These are phyloP conservation scores for Pseudogymnoascus sp. DNA, from an alignment of 2,329 filamentous ascomycete species.

Conservation along the genomic window DNA sequence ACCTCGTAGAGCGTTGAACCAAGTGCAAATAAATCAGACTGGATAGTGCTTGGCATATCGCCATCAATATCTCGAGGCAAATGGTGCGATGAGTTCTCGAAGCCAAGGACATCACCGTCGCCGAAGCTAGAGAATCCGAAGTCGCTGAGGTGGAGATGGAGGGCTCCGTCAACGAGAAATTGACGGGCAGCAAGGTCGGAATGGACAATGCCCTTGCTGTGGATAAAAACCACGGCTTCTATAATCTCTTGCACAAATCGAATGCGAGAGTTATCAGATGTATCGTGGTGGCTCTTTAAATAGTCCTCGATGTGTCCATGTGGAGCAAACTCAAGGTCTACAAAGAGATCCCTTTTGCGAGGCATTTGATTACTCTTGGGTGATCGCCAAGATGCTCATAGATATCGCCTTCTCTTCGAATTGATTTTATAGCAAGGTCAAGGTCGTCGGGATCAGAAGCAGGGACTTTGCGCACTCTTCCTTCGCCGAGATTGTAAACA, in stretches of 20 bases:
- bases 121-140: not conserved
- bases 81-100: constrained; percentile 14
- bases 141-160: not conserved
- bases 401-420: constrained; percentile 14
- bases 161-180: constrained; percentile 13
- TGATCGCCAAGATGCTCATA: constrained; percentile 10
- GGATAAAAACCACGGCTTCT: constrained; percentile 14
- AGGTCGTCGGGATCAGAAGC: constrained; percentile 12
- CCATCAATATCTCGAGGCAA: constrained; percentile 13
- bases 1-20: constrained; percentile 21
- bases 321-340: not conserved
- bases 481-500: constrained; percentile 12
- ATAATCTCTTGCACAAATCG: constrained; percentile 11
- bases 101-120: not conserved
- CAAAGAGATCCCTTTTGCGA: constrained; percentile 1
- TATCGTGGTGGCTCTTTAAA: constrained; percentile 14
- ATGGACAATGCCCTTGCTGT: constrained; percentile 14
- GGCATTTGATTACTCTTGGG: constrained; percentile 12
- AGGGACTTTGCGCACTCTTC: constrained; percentile 14
- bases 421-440: constrained; percentile 14
- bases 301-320: constrained; percentile 14
- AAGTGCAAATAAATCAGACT: constrained; percentile 18
- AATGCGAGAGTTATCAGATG: constrained; percentile 12
- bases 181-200: constrained; percentile 15
- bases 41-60: constrained; percentile 14